Base-by-base conservation (phyloP, 331 rosid genomes). In the Acacia pycnantha region DNA sequence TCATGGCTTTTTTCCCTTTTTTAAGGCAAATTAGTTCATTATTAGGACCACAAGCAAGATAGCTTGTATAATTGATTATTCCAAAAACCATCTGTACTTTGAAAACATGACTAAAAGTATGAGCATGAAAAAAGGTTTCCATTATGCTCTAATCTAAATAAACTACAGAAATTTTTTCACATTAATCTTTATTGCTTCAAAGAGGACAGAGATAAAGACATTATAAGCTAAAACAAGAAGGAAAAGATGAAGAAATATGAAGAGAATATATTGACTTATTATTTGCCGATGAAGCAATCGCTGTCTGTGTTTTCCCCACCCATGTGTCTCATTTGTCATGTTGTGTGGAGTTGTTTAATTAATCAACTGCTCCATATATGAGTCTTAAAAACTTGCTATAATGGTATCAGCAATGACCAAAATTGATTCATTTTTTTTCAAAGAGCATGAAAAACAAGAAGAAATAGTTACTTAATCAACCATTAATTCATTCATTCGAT, bases 21-120 rank as follows among this genome's bases (percentile, higher is more conserved):
- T 41, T 22, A 21, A 41, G 74, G 53, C 43, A n/a, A 70, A 13
- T 31, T 31, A 68, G 18, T 35, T 15, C 4, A 48, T 48, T 8
- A 69, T 48, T 8, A 69, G 75, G 56, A 44, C 14, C 76, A 71
- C 76, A 26, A 71, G 31, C 31, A 71, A 71, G 7, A 47, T 71
- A 71, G 8, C 18, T 22, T 24, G 76, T 13, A 71, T 33, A 33
- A 46, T 1, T 44, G 50, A 24, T 22, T 43, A 70, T 43, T 24
- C n/a, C n/a, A n/a, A n/a, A 24, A 5, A 35, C 40, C 22, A 33
- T 33, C 15, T 44, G 71, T 33, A 21, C 71, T 66, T 35, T 54
- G 8, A 11, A n/a, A 21, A 54, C 41, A 44, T 44, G 35, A 12
- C 31, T 40, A 70, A 43, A 12, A 43, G 6, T 16, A 13, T 43